These are phyloP conservation scores for Aspergillus transmontanensis DNA, from an alignment of 2,329 filamentous ascomycete species.

Conservation along the genomic window DNA sequence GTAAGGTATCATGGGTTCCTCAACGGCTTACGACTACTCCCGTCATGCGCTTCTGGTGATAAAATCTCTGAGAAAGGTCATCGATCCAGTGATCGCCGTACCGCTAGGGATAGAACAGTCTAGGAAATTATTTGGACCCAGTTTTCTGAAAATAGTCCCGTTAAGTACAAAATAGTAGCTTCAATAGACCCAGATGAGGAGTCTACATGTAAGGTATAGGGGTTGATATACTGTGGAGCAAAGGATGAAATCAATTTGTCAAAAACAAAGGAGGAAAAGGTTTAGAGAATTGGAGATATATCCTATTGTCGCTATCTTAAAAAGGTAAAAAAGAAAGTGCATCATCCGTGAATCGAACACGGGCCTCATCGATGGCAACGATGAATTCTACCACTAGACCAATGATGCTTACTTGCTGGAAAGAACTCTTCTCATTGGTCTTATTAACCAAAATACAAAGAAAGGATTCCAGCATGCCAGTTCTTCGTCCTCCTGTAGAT, in stretches of 20 bases:
- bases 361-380: constrained; percentile 51
- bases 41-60: not conserved
- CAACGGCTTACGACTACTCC: not conserved
- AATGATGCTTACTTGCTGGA: constrained; percentile 35
- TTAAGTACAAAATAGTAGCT: not conserved
- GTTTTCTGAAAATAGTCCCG: no score
- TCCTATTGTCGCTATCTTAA: no score
- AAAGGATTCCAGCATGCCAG: no score
- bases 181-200: not conserved
- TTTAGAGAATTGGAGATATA: no score
- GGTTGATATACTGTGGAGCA: no score
- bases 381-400: constrained; percentile 51
- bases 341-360: constrained; percentile 52
- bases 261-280: no score
- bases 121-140: not conserved
- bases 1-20: not conserved
- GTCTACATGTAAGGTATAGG: no score
- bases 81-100: not conserved
- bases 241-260: no score
- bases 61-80: not conserved
- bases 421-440: accelerated
- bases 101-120: not conserved
- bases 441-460: not conserved
- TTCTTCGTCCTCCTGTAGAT: no score
- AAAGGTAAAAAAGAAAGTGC: constrained; percentile 25